Evolutionary conservation across 1,284 basidiomycete species (phyloP), one percentile per base, ranked within the genome.

Genomic region (Melampsora americana): DNA sequence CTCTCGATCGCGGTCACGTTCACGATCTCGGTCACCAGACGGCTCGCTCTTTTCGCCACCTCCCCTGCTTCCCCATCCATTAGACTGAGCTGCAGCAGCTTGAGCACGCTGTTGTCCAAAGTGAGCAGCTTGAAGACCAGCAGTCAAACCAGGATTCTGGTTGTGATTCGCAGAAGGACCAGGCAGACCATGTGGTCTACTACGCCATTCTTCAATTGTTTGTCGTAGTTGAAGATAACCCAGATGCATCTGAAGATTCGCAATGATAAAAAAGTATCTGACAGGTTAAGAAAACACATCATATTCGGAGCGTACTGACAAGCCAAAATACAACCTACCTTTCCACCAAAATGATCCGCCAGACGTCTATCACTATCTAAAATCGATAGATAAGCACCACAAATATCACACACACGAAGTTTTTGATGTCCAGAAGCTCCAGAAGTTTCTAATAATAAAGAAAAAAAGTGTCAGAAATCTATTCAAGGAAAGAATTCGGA

Each of bases 381-480:
- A 39, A 99, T 93, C 44, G 93, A 96, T 64, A 99, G 87, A 85
- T 99, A 99, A 26, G 96, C 96, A 81, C 96, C 96, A 83, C 96
- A 99, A 53, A 98, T 95, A 85, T 99, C 96, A 85, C 96, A 99
- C 32, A 99, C 96, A 79, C 96, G 90, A 81, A 99, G 86, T 85
- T 99, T 99, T 85, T 99, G 96, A 86, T 99, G 95, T 32, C 96
- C 96, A 77, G 93, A 96, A 1, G 96, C 96, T 78, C 96, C 96
- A 67, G 95, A 95, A 56, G 94, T 99, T 84, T 99, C 96, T 74
- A 44, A 23, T 12, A 39, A 59, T 5, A 44, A n/a, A 30, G 28
- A n/a, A 18, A 20, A 39, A 65, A 65, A 11, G 42, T 28, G 61
- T 50, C 16, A 26, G 53, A 48, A 48, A 44, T 32, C 2, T 32